These are phyloP conservation scores for Cutaneotrichosporon sp. DNA, from an alignment of 1,284 basidiomycete species.

Conservation along the genomic window DNA sequence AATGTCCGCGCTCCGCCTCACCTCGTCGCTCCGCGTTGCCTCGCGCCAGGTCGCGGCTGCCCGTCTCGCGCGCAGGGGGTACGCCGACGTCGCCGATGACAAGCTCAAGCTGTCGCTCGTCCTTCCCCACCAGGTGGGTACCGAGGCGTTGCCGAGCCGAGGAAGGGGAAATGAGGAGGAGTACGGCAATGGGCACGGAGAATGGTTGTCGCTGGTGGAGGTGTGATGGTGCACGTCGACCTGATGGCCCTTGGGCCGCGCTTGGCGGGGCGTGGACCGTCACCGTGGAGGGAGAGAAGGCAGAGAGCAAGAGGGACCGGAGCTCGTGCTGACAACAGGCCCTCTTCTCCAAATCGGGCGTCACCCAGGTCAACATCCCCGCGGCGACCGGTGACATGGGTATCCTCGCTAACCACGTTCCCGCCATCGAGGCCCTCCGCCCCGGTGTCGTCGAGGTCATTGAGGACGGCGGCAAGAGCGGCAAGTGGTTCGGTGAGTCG, in stretches of 20 bases:
- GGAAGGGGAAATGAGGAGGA: background rate
- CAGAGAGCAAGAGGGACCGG: background rate
- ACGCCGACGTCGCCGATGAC: conserved; percentile 68
- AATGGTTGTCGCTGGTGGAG: no score
- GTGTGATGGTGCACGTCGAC: no score
- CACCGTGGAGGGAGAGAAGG: no score
- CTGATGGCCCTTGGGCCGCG: no score
- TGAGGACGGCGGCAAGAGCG: conserved; percentile 65
- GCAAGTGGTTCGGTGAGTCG: conserved; percentile 89
- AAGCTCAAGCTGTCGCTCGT: conserved; percentile 74
- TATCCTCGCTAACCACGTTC: conserved; percentile 93
- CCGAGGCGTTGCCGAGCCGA: background rate
- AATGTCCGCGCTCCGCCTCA: conserved; percentile 42
- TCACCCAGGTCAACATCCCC: conserved; percentile 87
- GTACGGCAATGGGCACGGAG: background rate
- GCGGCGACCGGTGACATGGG: conserved; percentile 97
- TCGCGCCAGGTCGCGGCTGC: conserved; percentile 41
- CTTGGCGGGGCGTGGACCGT: no score
- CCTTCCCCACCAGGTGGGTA: conserved; percentile 83
- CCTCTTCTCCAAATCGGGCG: conserved; percentile 78
- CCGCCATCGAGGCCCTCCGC: conserved; percentile 85
- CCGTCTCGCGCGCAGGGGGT: conserved; percentile 63
- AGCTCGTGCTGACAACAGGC: conserved; percentile 54
- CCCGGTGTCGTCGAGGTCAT: conserved; percentile 91
- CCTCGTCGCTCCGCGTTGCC: conserved; percentile 43